Conservation (phyloP, 78 protist genomes). For the Pigoraptor vietnamica region DNA sequence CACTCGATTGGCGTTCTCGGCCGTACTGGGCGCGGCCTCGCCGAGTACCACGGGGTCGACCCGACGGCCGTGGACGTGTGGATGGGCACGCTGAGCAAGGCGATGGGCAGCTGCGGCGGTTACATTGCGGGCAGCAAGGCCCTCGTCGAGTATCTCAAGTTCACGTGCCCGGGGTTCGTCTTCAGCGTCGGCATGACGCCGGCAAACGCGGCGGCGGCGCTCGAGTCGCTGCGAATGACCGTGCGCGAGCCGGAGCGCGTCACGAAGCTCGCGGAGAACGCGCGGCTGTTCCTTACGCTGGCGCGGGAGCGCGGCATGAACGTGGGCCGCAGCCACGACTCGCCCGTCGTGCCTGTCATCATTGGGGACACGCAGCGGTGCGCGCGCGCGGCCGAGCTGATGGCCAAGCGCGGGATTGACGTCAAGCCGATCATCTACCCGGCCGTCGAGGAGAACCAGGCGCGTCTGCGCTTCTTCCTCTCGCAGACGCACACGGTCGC, state of each 20-base stretch:
- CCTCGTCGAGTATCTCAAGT: not conserved
- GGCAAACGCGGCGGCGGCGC: not conserved
- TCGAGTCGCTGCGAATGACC: not conserved
- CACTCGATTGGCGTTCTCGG: conserved; percentile 97
- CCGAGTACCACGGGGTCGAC: conserved; percentile 75
- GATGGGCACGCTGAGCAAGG: conserved; percentile 98
- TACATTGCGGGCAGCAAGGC: conserved; percentile 69
- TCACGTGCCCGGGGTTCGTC: not conserved
- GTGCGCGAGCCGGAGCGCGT: not conserved
- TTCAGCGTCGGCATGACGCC: not conserved
- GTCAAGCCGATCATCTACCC: not conserved
- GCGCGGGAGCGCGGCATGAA: not conserved
- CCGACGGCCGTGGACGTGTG: conserved; percentile 83
- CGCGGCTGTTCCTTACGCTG: not conserved
- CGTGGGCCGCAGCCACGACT: not conserved
- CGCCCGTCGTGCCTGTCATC: not conserved
- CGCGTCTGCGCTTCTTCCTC: not conserved
- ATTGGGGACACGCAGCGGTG: not conserved
- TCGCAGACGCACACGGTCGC: not conserved
- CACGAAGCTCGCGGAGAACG: not conserved
- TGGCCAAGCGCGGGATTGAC: not conserved
- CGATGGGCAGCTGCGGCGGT: conserved; percentile 91
- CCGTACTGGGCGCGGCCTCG: conserved; percentile 84
- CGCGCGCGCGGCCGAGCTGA: not conserved
- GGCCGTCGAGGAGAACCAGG: not conserved